A percentile compares a stretch with the other conserved stretches of the same genome.
phyloP scores from a whole-genome alignment of 768 basidiomycete species.

The Boletus reticulatus region DNA sequence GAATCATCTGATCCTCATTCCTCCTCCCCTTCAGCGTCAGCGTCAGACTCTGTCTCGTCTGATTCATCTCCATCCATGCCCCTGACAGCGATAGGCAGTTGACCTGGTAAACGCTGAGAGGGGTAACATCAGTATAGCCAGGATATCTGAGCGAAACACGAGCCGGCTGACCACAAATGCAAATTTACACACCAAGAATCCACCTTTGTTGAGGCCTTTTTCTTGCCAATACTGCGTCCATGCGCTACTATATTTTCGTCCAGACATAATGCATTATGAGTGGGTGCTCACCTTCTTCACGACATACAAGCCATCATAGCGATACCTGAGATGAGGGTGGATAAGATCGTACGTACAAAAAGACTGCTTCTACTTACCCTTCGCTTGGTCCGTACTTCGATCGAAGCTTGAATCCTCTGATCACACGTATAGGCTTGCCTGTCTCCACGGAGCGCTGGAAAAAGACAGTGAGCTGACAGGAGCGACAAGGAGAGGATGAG shows the following conservation, averaged over 20 bases:
- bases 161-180: slow-evolving; percentile 63
- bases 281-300: slow-evolving; percentile 59
- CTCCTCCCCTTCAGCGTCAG: slow-evolving; percentile 5
- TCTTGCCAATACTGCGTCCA: slow-evolving; percentile 66
- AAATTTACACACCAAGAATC: slow-evolving; percentile 82
- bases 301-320: slow-evolving; percentile 86
- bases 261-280: neutral
- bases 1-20: neutral
- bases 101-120: slow-evolving; percentile 25
- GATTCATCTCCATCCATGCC: slow-evolving; percentile 6
- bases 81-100: slow-evolving; percentile 25
- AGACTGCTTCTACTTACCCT: slow-evolving; percentile 46
- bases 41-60: slow-evolving; percentile 6
- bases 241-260: neutral
- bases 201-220: slow-evolving; percentile 62
- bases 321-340: slow-evolving; percentile 50
- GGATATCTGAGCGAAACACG: neutral
- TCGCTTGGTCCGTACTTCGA: slow-evolving; percentile 76
- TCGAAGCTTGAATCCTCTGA: slow-evolving; percentile 67
- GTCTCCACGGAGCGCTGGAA: slow-evolving; percentile 72
- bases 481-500: neutral
- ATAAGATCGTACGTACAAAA: neutral
- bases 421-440: slow-evolving; percentile 79
- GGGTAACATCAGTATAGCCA: neutral
- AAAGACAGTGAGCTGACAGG: neutral